These are phyloP conservation scores for Xylaria telfairii DNA, from an alignment of 495 filamentous ascomycete species.

Conservation along the genomic window DNA sequence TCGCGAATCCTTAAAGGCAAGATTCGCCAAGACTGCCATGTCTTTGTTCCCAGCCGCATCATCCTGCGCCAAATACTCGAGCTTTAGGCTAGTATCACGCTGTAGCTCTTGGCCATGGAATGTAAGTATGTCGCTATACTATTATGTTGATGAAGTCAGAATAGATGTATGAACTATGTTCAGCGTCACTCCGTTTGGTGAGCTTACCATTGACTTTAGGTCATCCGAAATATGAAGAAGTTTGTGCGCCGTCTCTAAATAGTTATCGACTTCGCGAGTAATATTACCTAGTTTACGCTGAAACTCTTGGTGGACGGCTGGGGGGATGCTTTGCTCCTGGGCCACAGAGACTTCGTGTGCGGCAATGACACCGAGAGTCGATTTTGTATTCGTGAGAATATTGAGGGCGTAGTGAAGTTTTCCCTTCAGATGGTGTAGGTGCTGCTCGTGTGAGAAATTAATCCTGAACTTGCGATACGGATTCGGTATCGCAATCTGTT, in stretches of 20 bases:
- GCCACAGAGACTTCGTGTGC: not conserved
- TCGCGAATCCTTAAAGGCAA: too few relatives aligned
- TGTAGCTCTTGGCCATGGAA: slow-evolving; percentile 1
- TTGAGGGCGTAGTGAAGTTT: not conserved
- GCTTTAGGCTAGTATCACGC: not conserved
- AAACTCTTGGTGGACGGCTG: not conserved
- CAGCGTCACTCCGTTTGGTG: too few relatives aligned
- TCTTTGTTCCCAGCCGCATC: too few relatives aligned
- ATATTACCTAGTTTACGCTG: not conserved
- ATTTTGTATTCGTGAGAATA: not conserved
- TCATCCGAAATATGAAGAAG: not conserved
- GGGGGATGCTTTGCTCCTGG: not conserved
- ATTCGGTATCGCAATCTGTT: too few relatives aligned
- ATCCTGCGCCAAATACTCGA: too few relatives aligned
- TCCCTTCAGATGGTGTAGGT: not conserved
- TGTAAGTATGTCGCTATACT: not conserved
- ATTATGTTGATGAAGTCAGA: not conserved
- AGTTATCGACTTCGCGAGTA: not conserved
- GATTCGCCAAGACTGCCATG: too few relatives aligned
- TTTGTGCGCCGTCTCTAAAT: not conserved
- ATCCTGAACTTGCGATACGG: too few relatives aligned
- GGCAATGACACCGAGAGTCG: not conserved
- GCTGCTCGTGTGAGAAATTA: slow-evolving; percentile 5
- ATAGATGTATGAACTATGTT: not conserved
- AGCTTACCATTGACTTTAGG: not conserved